A percentile compares a stretch with the other conserved stretches of the same genome.
Evolutionary conservation across 2,329 filamentous ascomycete species (phyloP).

Genomic region (Neonectria punicea): DNA sequence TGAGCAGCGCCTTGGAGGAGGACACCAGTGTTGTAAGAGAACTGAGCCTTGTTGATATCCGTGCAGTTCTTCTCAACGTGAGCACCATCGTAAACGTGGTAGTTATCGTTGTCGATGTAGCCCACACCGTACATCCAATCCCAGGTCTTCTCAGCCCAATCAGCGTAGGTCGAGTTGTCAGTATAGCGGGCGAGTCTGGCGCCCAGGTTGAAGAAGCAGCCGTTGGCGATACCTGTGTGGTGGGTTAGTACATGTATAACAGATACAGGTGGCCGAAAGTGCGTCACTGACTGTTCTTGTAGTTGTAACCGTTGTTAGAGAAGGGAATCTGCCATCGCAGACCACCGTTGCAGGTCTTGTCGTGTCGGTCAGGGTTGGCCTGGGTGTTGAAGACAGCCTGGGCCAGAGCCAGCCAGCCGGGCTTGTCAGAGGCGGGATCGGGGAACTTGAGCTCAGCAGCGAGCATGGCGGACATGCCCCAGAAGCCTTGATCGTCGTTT

Average conservation of each 20-base stretch:
- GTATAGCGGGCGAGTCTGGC: slow-evolving; percentile 79
- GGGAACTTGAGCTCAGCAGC: slow-evolving; percentile 69
- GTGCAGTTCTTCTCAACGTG: slow-evolving; percentile 64
- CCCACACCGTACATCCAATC: slow-evolving; percentile 68
- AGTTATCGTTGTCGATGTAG: slow-evolving; percentile 68
- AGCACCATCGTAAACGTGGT: slow-evolving; percentile 70
- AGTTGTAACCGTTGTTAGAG: slow-evolving; percentile 79
- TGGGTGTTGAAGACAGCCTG: slow-evolving; percentile 72
- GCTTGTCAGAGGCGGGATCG: slow-evolving; percentile 59
- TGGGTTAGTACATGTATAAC: slow-evolving; percentile 2
- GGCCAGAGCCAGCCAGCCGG: slow-evolving; percentile 67
- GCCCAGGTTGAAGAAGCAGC: slow-evolving; percentile 72
- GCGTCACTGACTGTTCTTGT: slow-evolving; percentile 67
- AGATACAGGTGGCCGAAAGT: no score
- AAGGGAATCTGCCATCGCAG: slow-evolving; percentile 82
- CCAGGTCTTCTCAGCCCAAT: slow-evolving; percentile 72
- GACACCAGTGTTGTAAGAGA: slow-evolving; percentile 69
- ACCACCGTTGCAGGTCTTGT: slow-evolving; percentile 65
- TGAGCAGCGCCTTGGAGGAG: slow-evolving; percentile 68
- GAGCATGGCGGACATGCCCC: slow-evolving; percentile 72
- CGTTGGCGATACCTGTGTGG: slow-evolving; percentile 63
- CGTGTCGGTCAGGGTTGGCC: slow-evolving; percentile 67
- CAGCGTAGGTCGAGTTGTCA: slow-evolving; percentile 69
- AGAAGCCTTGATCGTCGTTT: slow-evolving; percentile 75
- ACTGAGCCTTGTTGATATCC: slow-evolving; percentile 65